Evolutionary conservation across 352 stramenopile species (phyloP).

Genomic region (Phytopythium helicoides): DNA sequence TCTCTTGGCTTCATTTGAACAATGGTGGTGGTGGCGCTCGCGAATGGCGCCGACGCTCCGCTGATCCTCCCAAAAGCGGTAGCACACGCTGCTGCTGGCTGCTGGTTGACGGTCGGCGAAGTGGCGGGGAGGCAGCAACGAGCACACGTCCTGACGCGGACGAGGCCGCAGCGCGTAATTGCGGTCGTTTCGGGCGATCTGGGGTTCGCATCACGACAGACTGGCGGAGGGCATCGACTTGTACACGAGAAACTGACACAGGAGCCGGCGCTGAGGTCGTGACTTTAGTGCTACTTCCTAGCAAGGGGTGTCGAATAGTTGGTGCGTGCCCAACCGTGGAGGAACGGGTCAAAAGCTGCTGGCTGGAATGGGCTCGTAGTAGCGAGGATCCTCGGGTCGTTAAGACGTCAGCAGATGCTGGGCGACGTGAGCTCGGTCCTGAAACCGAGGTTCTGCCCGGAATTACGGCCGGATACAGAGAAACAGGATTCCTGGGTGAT

Average conservation of each 20-base stretch:
- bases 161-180: slow-evolving; percentile 11
- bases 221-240: slow-evolving; percentile 6
- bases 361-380: too few species aligned
- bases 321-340: too few species aligned
- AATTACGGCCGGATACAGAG: too few species aligned
- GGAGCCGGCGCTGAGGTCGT: not conserved
- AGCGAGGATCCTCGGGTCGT: too few species aligned
- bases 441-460: too few species aligned
- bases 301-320: too few species aligned
- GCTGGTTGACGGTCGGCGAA: slow-evolving; percentile 41
- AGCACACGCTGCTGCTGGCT: slow-evolving; percentile 15
- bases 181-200: slow-evolving; percentile 62
- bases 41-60: slow-evolving; percentile 19
- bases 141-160: slow-evolving; percentile 37
- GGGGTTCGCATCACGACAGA: slow-evolving; percentile 75
- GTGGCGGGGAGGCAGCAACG: slow-evolving; percentile 73
- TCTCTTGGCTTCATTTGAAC: slow-evolving; percentile 7
- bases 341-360: too few species aligned
- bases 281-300: not conserved
- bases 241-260: not conserved
- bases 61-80: slow-evolving; percentile 22
- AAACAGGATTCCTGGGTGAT: too few species aligned
- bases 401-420: too few species aligned
- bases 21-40: slow-evolving; percentile 24
- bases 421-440: too few species aligned